Conservation (phyloP, 192 early-diverging fungal species). For the Podila minutissima region DNA sequence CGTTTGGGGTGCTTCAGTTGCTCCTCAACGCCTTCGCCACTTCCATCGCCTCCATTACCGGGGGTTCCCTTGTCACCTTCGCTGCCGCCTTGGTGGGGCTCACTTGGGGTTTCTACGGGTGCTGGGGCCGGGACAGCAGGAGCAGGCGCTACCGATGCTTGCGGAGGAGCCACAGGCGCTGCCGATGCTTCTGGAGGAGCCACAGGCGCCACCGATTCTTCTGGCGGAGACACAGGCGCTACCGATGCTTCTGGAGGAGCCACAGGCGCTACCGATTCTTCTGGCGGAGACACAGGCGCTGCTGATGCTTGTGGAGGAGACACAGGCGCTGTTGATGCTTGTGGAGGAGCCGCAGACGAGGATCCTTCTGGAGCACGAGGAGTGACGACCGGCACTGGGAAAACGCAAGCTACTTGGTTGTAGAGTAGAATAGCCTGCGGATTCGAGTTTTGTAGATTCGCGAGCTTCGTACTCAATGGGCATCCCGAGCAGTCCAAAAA, state of each 20-base stretch:
- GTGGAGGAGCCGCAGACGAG: neutral
- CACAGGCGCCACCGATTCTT: neutral
- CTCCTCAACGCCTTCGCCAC: neutral
- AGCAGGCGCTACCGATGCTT: neutral
- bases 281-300: no score
- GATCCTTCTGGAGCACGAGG: neutral
- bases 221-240: neutral
- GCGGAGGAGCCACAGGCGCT: neutral
- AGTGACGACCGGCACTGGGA: neutral
- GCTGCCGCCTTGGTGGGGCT: neutral
- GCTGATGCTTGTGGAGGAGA: no score
- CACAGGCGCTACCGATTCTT: neutral
- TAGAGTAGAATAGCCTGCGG: conserved; percentile 42
- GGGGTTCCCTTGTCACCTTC: neutral
- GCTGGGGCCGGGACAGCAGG: neutral
- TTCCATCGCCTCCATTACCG: neutral
- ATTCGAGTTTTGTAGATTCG: conserved; percentile 31
- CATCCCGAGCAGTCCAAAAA: conserved; percentile 33
- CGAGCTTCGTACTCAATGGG: conserved; percentile 22
- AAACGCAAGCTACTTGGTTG: conserved; percentile 25
- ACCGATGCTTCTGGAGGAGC: no score
- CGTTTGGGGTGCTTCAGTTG: neutral
- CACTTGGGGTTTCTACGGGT: neutral
- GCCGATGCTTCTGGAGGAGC: neutral
- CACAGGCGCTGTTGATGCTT: neutral